phyloP scores from a whole-genome alignment of 345 rosid species.

The Cardamine chenopodiifolia region DNA sequence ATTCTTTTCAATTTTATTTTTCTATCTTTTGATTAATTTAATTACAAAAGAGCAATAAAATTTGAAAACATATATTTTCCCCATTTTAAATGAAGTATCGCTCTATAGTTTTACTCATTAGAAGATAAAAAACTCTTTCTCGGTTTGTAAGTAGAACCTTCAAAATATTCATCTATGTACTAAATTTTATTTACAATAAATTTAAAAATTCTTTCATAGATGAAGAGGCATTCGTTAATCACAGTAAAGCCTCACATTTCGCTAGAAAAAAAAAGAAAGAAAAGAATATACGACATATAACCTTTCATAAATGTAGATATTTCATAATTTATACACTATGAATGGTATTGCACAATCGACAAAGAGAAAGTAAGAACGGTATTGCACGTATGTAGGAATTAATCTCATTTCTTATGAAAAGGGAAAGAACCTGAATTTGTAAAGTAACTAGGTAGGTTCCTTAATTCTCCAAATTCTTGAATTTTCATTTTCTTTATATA shows the following conservation, averaged over 20 bases:
- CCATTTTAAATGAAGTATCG: background rate
- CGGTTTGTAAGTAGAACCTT: background rate
- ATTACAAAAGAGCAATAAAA: background rate
- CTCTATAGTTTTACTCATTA: background rate
- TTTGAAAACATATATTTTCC: background rate
- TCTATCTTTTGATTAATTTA: background rate
- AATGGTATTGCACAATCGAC: background rate
- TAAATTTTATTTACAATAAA: background rate
- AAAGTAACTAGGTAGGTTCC: slow-evolving; percentile 10
- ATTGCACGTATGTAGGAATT: too few relatives aligned
- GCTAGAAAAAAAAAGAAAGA: background rate
- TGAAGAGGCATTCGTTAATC: background rate
- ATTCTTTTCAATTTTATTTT: background rate
- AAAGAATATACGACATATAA: too few relatives aligned
- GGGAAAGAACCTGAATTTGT: slow-evolving; percentile 1
- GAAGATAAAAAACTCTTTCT: background rate
- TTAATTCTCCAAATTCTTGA: slow-evolving; percentile 5
- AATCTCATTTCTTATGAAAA: background rate
- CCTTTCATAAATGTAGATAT: background rate
- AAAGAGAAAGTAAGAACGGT: too few relatives aligned
- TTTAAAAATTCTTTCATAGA: background rate
- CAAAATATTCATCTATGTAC: background rate
- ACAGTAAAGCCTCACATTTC: background rate
- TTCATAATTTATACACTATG: background rate
- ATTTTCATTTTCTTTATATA: background rate